Conservation (phyloP, 345 rosid species). For the Salix dunnii region DNA sequence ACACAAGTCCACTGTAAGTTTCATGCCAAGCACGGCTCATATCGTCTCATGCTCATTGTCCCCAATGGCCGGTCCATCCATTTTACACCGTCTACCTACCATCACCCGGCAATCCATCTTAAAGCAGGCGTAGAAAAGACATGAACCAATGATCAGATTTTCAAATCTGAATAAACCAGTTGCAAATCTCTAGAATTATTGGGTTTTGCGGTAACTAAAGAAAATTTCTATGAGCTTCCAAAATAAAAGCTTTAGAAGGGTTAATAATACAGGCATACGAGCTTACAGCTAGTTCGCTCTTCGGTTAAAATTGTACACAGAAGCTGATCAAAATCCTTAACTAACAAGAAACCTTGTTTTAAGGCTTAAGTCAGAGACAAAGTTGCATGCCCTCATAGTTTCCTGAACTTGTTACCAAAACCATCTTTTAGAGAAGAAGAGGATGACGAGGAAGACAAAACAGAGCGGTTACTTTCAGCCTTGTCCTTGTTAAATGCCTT, state of each 20-base stretch:
- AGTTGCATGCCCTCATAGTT: slow-evolving; percentile 24
- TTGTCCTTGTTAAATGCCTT: slow-evolving; percentile 85
- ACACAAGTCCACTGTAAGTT: too few relatives aligned
- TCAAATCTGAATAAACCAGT: not conserved
- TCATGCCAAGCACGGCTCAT: too few relatives aligned
- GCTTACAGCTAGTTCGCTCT: not conserved
- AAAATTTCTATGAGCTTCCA: slow-evolving; percentile 4
- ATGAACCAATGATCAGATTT: not conserved
- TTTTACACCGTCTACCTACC: too few relatives aligned
- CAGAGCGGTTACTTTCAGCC: slow-evolving; percentile 49
- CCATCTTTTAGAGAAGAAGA: slow-evolving; percentile 44
- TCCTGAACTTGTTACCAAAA: slow-evolving; percentile 25
- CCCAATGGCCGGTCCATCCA: too few relatives aligned
- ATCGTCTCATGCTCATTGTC: too few relatives aligned
- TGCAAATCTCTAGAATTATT: not conserved
- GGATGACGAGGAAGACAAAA: slow-evolving; percentile 65
- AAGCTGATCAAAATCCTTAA: slow-evolving; percentile 8
- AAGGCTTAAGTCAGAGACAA: not conserved
- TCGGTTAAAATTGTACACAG: slow-evolving; percentile 10
- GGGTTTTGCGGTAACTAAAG: not conserved
- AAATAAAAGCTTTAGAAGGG: not conserved
- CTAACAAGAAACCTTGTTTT: not conserved
- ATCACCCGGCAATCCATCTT: too few relatives aligned
- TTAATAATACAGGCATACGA: not conserved
- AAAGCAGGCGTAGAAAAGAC: too few relatives aligned